Evolutionary conservation across 306 rosid species (phyloP), one percentile per base, ranked within the genome.

Genomic region (Rubus parviflorus): DNA sequence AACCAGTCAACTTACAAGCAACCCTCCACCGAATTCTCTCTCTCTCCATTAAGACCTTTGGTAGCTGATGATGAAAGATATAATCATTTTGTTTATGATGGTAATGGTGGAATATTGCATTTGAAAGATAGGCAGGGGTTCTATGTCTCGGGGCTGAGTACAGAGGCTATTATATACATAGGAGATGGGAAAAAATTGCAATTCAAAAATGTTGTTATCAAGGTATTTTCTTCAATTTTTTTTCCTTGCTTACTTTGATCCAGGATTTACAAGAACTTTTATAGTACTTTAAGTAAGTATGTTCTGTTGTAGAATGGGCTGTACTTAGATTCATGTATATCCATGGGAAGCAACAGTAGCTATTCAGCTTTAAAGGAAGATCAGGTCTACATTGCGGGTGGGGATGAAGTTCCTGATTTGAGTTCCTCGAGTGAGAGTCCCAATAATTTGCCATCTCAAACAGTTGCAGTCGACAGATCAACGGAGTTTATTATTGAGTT

Each of bases 151-250:
- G 82, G 84, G 49, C 83, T 89, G 64, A 88, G 93, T 83, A 79
- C 78, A 30, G 97, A 95, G 85, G 88, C 90, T 79, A 83, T 92
- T 81, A 89, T 95, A 83, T 90, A 88, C 71, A 81, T 95, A 66
- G 99, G 97, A 73, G 86, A 78, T 78, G 97, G 99, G 86, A 95
- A 95, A 86, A 92, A 70, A 77, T 81, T 95, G 92, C 97, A 89
- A 61, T 95, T 95, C 90, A 92, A 77, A 86, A 95, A 95, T 82
- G 89, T 90, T 62, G 83, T 86, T 74, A 89, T 95, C 76, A 95
- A 90, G 97, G 99, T 95, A 79, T 62, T 71, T 20, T 45, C 57
- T 42, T 19, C 41, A 3, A 11, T 65, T 67, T 43, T 75, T 47
- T 72, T 62, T 63, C 54, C 64, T 38, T 8, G 58, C 52, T 62